These are phyloP conservation scores for Saksenaea vasiformis DNA, from an alignment of 371 early-diverging fungal species.

Conservation along the genomic window DNA sequence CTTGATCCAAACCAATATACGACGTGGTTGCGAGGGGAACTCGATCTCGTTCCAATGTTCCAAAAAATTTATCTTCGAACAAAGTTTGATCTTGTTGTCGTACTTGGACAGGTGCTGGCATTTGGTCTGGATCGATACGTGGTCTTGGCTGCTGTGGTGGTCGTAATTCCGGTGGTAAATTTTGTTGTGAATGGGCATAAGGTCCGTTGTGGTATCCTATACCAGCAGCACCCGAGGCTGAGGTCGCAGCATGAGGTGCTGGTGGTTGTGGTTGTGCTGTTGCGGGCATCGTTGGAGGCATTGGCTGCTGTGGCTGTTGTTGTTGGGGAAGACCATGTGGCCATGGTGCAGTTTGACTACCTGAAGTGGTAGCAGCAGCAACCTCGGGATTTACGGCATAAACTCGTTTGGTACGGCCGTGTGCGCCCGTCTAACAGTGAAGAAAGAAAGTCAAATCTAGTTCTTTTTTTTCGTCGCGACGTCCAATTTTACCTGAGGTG, in stretches of 20 bases:
- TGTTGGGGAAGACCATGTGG: conserved; percentile 21
- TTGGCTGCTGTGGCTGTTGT: conserved; percentile 16
- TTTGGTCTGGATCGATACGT: conserved; percentile 92
- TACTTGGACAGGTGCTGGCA: conserved; percentile 91
- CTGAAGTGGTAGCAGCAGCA: conserved; percentile 7
- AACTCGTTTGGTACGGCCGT: conserved; percentile 35
- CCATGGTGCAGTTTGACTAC: conserved; percentile 13
- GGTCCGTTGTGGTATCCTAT: conserved; percentile 42
- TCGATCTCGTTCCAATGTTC: conserved; percentile 71
- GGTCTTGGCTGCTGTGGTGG: conserved; percentile 58
- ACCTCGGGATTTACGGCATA: conserved; percentile 43
- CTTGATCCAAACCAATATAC: conserved; percentile 91
- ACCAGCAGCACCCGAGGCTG: conserved; percentile 31
- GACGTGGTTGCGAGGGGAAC: conserved; percentile 87
- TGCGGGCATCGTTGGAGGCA: background rate
- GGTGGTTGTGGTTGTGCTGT: conserved; percentile 7
- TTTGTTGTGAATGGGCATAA: conserved; percentile 33
- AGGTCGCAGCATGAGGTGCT: conserved; percentile 10
- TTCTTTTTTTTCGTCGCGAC: background rate
- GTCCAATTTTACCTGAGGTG: conserved; percentile 9
- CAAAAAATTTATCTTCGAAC: conserved; percentile 69
- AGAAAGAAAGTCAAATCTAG: background rate
- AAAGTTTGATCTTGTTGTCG: conserved; percentile 81
- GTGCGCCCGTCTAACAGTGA: background rate
- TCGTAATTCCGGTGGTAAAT: conserved; percentile 32